phyloP scores from a whole-genome alignment of 768 basidiomycete genomes.

The Suillus paluster region DNA sequence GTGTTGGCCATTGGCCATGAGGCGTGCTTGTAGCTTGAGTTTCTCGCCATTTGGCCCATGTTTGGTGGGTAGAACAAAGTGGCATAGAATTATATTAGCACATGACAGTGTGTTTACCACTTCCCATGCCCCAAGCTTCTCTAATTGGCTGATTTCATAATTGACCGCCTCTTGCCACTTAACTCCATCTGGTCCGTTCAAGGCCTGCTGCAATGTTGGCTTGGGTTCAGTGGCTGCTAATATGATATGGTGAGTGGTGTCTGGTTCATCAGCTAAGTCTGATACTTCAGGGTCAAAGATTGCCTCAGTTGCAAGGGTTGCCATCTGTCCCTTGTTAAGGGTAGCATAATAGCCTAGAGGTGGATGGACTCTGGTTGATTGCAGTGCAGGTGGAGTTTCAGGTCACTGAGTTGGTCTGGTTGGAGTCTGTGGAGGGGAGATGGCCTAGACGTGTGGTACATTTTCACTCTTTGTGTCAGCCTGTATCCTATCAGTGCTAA shows the following conservation, averaged over 20 bases:
- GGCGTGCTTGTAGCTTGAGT: neutral
- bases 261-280: neutral
- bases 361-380: no score
- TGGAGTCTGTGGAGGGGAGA: no score
- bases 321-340: neutral
- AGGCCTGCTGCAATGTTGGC: conserved; percentile 3
- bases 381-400: no score
- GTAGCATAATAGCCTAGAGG: no score
- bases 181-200: conserved; percentile 7
- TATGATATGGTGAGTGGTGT: neutral
- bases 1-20: conserved; percentile 1
- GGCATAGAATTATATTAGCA: conserved; percentile 30
- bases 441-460: no score
- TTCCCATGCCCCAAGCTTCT: conserved; percentile 29
- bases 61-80: conserved; percentile 6
- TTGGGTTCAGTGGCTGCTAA: neutral
- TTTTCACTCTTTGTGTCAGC: no score
- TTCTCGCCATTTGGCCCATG: neutral
- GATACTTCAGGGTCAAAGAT: neutral
- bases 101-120: conserved; percentile 26
- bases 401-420: no score
- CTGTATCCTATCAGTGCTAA: no score
- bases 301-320: neutral
- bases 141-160: conserved; percentile 6
- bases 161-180: conserved; percentile 12